Base-by-base conservation (phyloP, 805 yeast genomes). In the Kuraishia ogatae region DNA sequence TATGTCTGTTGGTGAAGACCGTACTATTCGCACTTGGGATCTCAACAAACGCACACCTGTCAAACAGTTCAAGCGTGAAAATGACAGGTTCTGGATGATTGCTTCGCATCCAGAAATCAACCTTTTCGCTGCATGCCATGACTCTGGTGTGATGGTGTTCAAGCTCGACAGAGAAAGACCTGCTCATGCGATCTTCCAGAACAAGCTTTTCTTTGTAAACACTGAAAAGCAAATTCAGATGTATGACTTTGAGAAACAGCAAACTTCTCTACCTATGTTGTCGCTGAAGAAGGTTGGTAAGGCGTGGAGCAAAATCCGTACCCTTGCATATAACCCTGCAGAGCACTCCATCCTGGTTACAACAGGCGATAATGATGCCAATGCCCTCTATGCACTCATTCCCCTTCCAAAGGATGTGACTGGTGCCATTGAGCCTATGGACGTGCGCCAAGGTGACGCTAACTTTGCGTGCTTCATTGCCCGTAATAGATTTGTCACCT, bases 151-250 rank as follows among this genome's bases (percentile, higher is more conserved):
- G 29, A 92, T 92, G 96, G 96, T 94, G 52, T 96, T 94, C 81
- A 94, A 94, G 74, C 79, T 94, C 58, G 97, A 90, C 70, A 87
- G 98, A 69, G 99, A 94, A 77, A 85, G 99, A 70, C 98, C 99
- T 15, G 96, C 97, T n/a, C 81, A 82, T 63, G 71, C 88, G 4
- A 65, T 82, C 39, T 80, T 78, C 72, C 94, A 88, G 67, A 88
- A 88, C 71, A 83, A 80, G 63, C 71, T 94, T 62, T 81, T 80
- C 58, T 93, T 80, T 66, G 83, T 91, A 63, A 90, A 89, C 71
- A 79, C 82, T 58, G 96, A 90, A 67, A 89, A 87, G 70, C 96
- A 90, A 69, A 84, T 93, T 54, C 96, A 90, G 70, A 74, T 82
- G 54, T 91, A 81, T 65, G 94, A 89, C 66, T 86, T 80, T 66